A percentile compares a stretch with the other conserved stretches of the same genome.
These are phyloP conservation scores for Diplodia corticola DNA, from an alignment of 2,329 filamentous ascomycete species.

Conservation along the genomic window DNA sequence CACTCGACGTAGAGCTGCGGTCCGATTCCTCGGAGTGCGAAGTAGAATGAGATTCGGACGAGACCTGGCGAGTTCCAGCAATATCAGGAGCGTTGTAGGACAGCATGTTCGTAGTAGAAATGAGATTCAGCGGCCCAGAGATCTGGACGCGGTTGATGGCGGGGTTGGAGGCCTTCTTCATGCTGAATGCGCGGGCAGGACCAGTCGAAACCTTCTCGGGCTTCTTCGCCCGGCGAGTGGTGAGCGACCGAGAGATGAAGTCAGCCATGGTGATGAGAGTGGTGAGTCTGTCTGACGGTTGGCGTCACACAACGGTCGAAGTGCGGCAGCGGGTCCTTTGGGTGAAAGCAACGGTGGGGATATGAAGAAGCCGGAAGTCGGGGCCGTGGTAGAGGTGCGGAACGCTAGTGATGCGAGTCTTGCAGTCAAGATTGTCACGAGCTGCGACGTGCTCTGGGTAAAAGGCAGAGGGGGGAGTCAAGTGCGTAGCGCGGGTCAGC, in stretches of 20 bases:
- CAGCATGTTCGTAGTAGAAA: constrained; percentile 95
- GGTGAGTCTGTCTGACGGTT: background rate
- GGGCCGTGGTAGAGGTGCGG: constrained; percentile 1
- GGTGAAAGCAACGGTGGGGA: background rate
- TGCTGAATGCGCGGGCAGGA: constrained; percentile 39
- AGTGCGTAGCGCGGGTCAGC: constrained; percentile 12
- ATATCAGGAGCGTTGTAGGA: constrained; percentile 93
- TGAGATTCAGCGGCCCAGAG: constrained; percentile 79
- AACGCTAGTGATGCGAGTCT: constrained; percentile 3
- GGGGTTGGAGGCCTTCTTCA: constrained; percentile 43
- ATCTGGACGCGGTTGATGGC: constrained; percentile 69
- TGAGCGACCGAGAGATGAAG: constrained; percentile 67
- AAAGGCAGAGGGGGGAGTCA: constrained; percentile 10
- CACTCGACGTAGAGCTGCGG: constrained; percentile 52
- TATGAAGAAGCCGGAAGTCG: constrained; percentile 5
- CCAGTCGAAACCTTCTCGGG: constrained; percentile 42
- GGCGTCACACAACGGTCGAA: constrained; percentile 11
- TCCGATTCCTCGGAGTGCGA: constrained; percentile 68
- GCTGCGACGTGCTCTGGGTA: constrained; percentile 2
- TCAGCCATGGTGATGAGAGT: constrained; percentile 19
- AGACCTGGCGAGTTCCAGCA: constrained; percentile 33
- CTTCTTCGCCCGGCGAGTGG: constrained; percentile 64
- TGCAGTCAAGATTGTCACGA: constrained; percentile 14
- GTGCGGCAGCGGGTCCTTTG: background rate
- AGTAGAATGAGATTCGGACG: constrained; percentile 53